Conservation (phyloP, 192 early-diverging fungal species). For the Phycomyces nitens region DNA sequence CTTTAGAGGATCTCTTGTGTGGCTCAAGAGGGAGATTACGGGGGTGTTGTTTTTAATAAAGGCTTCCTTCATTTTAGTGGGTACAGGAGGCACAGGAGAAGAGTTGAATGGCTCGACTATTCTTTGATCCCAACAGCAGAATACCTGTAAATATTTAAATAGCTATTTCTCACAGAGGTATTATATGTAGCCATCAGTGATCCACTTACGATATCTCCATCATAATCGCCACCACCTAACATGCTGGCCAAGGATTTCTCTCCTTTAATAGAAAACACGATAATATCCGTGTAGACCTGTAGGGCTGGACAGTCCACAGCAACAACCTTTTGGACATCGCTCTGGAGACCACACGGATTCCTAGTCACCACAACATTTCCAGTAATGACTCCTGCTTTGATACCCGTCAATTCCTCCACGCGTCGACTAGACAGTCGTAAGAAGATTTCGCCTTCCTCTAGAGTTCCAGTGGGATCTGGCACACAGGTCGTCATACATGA, state of each 20-base stretch:
- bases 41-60: slow-evolving; percentile 18
- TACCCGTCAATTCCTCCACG: slow-evolving; percentile 22
- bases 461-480: slow-evolving; percentile 30
- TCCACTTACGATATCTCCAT: slow-evolving; percentile 58
- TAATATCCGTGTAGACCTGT: slow-evolving; percentile 55
- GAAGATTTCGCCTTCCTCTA: slow-evolving; percentile 26
- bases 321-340: slow-evolving; percentile 54
- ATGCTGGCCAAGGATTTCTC: slow-evolving; percentile 62
- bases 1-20: neutral
- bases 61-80: slow-evolving; percentile 5
- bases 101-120: slow-evolving; percentile 20
- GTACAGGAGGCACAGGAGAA: neutral
- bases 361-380: slow-evolving; percentile 44
- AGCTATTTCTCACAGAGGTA: too few species aligned
- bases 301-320: slow-evolving; percentile 49
- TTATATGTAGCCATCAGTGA: too few species aligned
- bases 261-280: slow-evolving; percentile 71
- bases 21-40: neutral
- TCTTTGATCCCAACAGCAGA: slow-evolving; percentile 38
- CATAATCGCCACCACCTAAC: slow-evolving; percentile 77
- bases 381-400: slow-evolving; percentile 20
- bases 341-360: slow-evolving; percentile 61
- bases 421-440: slow-evolving; percentile 25
- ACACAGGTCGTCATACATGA: slow-evolving; percentile 31
- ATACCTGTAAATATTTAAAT: slow-evolving; percentile 29